Base-by-base conservation (phyloP, 345 rosid genomes). In the Eucalyptus coolabah region DNA sequence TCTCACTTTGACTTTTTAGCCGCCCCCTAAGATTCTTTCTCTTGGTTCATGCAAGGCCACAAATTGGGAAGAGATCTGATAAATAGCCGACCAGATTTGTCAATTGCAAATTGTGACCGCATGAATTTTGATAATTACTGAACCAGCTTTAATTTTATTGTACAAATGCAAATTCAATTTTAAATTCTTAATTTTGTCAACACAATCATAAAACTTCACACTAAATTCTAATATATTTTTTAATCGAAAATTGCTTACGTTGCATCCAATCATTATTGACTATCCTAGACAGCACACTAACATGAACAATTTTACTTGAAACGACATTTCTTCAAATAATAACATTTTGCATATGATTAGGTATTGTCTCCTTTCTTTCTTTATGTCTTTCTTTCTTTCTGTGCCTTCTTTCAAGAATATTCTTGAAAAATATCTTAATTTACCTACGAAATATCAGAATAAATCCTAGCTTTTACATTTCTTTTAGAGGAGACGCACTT, bases 131-230 rank as follows among this genome's bases (percentile, higher is more conserved):
- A 24, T 56, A 24, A 56, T 56, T 10, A 56, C 30, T 60, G n/a
- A 28, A 24, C 28, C 63, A 9, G 32, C 3, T 65, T 17, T 30
- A 65, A 65, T 30, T 15, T 7, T 65, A 65, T n/a, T 15, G 3
- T 63, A 2, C 18, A 7, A 30, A 65, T n/a, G 5, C 3, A 5
- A 15, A 65, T 65, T 65, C 5, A 30, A 4, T 65, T n/a, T 2
- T 65, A 4, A 30, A 6, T 65, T 65, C n/a, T 65, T 0, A 12
- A 65, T 30, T 65, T 65, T 65, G 5, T 65, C 9, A n/a, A 28
- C 1, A 0, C 5, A 63, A 0, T 63, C 14, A 3, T 63, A 30
- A 63, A 13, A 1, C 0, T 63, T 30, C 3, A 8, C 0, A 3
- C 34, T 6, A 15, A 65, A 65, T 4, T 65, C 18, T 12, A 30